Conservation (phyloP, 1,284 basidiomycete genomes). For the Gomphus sp. region DNA sequence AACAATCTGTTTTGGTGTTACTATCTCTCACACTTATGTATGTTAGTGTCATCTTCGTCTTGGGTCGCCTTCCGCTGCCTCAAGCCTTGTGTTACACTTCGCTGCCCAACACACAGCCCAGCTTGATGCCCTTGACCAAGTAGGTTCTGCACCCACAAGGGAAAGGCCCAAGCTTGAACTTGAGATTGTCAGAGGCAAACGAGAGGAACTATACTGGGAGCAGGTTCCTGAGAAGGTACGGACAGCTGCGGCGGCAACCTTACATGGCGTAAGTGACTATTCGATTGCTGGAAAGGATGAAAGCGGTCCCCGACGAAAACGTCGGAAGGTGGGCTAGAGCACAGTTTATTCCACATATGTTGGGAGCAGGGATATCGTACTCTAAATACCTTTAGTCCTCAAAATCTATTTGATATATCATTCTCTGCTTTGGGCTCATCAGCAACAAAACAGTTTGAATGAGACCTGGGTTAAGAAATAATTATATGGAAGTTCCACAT, state of each 20-base stretch:
- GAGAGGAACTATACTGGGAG: slow-evolving; percentile 68
- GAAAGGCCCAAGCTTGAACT: slow-evolving; percentile 25
- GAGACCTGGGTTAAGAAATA: too few relatives aligned
- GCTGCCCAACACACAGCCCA: slow-evolving; percentile 28
- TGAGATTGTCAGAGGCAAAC: slow-evolving; percentile 50
- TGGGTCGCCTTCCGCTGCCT: slow-evolving; percentile 38
- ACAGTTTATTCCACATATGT: too few relatives aligned
- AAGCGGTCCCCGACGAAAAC: neutral
- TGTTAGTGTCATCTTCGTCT: slow-evolving; percentile 66
- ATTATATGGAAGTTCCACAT: too few relatives aligned
- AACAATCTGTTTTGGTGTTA: neutral
- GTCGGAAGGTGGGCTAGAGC: neutral
- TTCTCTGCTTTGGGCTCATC: too few relatives aligned
- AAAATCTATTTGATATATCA: too few relatives aligned
- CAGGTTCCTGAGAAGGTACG: slow-evolving; percentile 66
- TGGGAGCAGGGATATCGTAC: too few relatives aligned
- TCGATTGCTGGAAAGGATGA: neutral
- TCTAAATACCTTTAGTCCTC: too few relatives aligned
- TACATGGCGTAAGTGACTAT: neutral
- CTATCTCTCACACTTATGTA: neutral
- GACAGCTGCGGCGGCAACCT: slow-evolving; percentile 40
- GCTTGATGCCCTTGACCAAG: slow-evolving; percentile 37
- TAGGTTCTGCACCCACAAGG: slow-evolving; percentile 18
- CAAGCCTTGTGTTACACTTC: slow-evolving; percentile 39
- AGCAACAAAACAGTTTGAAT: too few relatives aligned